These are phyloP conservation scores for Bonnemaisonia californica DNA, from an alignment of 31 red algal species.

Conservation along the genomic window DNA sequence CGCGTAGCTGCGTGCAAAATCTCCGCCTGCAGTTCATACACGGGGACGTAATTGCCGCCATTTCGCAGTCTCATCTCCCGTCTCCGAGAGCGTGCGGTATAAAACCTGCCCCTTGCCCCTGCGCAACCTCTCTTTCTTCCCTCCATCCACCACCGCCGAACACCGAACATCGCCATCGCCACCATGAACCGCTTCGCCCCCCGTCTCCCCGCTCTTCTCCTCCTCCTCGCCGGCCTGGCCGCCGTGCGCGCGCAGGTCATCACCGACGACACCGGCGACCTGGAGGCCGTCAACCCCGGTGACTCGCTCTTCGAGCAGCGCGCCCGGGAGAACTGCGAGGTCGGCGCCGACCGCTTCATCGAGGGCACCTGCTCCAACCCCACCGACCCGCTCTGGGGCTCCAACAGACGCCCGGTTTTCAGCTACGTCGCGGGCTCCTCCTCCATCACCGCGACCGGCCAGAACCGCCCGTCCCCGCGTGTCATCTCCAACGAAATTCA, in stretches of 20 bases:
- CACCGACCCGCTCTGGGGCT: background rate
- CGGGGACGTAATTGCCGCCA: too few relatives aligned
- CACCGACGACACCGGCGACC: background rate
- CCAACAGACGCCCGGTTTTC: background rate
- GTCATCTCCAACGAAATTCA: constrained; percentile 30
- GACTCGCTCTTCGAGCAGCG: background rate
- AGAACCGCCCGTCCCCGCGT: background rate
- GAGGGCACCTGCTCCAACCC: background rate
- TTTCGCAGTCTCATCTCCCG: too few relatives aligned
- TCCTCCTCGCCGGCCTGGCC: background rate
- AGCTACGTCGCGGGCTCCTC: background rate
- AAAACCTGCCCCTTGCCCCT: too few relatives aligned
- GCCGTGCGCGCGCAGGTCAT: background rate
- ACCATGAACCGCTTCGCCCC: too few relatives aligned
- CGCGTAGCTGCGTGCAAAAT: too few relatives aligned
- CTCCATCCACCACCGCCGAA: too few relatives aligned
- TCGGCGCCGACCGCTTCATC: background rate
- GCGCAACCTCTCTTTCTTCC: too few relatives aligned
- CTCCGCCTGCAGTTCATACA: too few relatives aligned
- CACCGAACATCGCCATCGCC: too few relatives aligned
- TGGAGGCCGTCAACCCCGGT: background rate
- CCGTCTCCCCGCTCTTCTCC: background rate
- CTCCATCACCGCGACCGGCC: background rate
- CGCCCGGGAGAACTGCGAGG: background rate
- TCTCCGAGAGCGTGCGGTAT: too few relatives aligned